Conservation (phyloP, 2,329 filamentous ascomycete genomes). For the Bimuria novae-zelandiae region DNA sequence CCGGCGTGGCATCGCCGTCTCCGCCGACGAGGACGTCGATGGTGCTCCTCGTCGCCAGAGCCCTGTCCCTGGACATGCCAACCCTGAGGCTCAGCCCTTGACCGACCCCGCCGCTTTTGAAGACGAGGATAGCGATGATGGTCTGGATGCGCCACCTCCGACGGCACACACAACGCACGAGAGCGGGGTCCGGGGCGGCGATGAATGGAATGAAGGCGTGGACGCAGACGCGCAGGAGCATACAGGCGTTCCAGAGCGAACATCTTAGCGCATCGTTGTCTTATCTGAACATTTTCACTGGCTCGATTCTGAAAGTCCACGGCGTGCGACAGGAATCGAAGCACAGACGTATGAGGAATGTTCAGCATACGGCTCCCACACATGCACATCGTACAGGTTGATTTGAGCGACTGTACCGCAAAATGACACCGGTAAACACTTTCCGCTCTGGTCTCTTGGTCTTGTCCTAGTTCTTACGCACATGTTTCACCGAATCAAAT, state of each 20-base stretch:
- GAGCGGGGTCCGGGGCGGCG: constrained; percentile 40
- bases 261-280: not conserved
- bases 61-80: constrained; percentile 18
- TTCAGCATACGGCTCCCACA: not conserved
- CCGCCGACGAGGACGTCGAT: constrained; percentile 59
- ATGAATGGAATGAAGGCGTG: constrained; percentile 47
- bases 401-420: not conserved
- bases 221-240: constrained; percentile 42
- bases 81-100: constrained; percentile 45
- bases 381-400: not conserved
- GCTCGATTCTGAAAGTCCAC: not conserved
- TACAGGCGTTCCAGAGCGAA: constrained; percentile 23
- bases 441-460: not conserved
- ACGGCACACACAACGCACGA: constrained; percentile 25
- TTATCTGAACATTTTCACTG: not conserved
- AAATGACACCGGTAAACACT: not conserved
- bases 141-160: constrained; percentile 41
- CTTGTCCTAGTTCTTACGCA: not conserved
- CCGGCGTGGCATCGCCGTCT: constrained; percentile 61
- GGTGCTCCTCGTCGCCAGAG: constrained; percentile 33
- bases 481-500: not conserved
- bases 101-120: constrained; percentile 55
- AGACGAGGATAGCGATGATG: constrained; percentile 51
- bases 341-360: not conserved
- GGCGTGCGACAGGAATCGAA: not conserved